Base-by-base conservation (phyloP, 176 grass and related monocot genomes). In the Eremochloa ophiuroides region DNA sequence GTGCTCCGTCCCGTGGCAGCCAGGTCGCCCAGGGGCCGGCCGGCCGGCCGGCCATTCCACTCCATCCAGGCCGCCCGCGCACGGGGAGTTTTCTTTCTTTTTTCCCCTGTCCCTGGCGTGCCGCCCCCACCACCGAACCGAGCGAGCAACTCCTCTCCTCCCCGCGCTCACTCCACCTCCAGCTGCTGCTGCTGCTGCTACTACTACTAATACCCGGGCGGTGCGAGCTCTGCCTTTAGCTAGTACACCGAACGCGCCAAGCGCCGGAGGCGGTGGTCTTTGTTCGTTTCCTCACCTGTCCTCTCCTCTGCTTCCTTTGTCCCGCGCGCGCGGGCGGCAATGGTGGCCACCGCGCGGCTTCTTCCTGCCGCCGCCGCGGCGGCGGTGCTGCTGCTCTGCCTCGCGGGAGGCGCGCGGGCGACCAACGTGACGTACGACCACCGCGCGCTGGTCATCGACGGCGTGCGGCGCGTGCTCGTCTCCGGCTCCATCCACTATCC, bases 401-500 rank as follows among this genome's bases (percentile, higher is more conserved):
- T 82, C 42, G 72, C 84, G 27, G 50, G 85, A 22, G 35, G 62
- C 11, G 35, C 83, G 31, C 17, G 30, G 58, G 92, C 90, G 80
- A 56, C 82, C n/a, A 88, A 83, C 59, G 96, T 99, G 69, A 91
- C 91, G 77, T 95, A 99, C 80, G 93, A 99, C 85, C 88, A 93
- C 87, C 90, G 96, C 40, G 96, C 96, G 55, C 27, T 99, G 34
- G 88, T 99, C 34, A 89, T 99, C 62, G 85, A 99, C 85, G 96
- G 93, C 59, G 84, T 81, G 75, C 93, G 96, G 41, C 86, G 93
- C 46, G 96, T 95, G 34, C 93, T 99, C 82, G 82, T 99, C 93
- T 99, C 96, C 64, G 96, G 96, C 4, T 99, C 96, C 79, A 90
- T 99, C 72, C 96, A 99, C 75, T 99, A 99, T 76, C 96, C 96